These are phyloP conservation scores for Trichoderma breve DNA, from an alignment of 2,329 filamentous ascomycete species.

Conservation along the genomic window DNA sequence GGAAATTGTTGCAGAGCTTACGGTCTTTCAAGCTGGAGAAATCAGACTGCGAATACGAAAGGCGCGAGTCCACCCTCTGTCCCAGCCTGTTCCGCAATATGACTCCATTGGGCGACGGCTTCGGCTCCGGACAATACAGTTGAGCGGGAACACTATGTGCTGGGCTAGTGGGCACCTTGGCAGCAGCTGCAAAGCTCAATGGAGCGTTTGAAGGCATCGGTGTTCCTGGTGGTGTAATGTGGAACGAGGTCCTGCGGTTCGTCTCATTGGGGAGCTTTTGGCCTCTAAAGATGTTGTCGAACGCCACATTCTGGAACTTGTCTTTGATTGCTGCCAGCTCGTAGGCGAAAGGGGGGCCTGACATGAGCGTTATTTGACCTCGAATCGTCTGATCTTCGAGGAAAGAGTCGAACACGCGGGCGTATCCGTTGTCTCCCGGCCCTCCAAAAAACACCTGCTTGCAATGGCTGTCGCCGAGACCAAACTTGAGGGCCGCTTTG, in stretches of 20 bases:
- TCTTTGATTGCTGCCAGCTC: constrained; percentile 35
- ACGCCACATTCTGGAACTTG: constrained; percentile 28
- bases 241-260: constrained; percentile 24
- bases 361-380: constrained; percentile 36
- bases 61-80: constrained; percentile 30
- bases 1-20: constrained; percentile 36
- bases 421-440: constrained; percentile 43
- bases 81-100: constrained; percentile 27
- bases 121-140: neutral
- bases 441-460: constrained; percentile 41
- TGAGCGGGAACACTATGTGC: neutral
- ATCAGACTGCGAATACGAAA: constrained; percentile 24
- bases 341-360: constrained; percentile 38
- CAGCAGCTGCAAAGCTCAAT: constrained; percentile 24
- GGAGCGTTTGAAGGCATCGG: constrained; percentile 8
- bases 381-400: constrained; percentile 26
- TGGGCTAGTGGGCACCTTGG: neutral
- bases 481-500: constrained; percentile 33
- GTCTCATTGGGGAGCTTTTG: constrained; percentile 26
- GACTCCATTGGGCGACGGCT: neutral
- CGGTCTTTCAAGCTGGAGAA: constrained; percentile 28
- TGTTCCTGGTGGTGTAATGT: constrained; percentile 24
- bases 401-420: constrained; percentile 38
- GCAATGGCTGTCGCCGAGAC: constrained; percentile 39
- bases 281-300: constrained; percentile 28